Conservation (phyloP, 2,329 filamentous ascomycete species). For the Neopestalotiopsis sp. region DNA sequence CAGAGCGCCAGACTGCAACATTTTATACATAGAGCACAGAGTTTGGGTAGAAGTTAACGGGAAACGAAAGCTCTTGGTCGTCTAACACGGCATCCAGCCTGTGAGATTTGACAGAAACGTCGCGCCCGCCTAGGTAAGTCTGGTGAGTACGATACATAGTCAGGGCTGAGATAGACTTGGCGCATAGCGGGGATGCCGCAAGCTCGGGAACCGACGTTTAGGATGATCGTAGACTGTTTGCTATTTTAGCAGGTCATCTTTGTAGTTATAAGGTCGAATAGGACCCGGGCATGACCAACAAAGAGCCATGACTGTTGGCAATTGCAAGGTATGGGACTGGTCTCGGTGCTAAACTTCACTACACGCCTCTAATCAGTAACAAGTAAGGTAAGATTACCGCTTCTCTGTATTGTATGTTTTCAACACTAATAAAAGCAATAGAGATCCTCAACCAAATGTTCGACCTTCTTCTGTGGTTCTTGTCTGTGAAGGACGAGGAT, state of each 20-base stretch:
- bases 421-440: not conserved
- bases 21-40: not conserved
- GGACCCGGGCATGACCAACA: not conserved
- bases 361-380: not conserved
- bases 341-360: not conserved
- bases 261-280: not conserved
- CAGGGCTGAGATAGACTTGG: not conserved
- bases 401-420: not conserved
- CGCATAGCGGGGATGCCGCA: not conserved
- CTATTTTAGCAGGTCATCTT: not conserved
- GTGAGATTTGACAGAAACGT: not conserved
- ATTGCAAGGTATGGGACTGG: not conserved
- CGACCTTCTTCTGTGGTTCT: not conserved
- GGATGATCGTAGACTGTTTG: not conserved
- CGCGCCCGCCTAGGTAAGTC: not conserved
- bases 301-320: not conserved
- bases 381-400: not conserved
- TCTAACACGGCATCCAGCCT: not conserved
- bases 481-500: not conserved
- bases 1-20: not conserved
- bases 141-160: not conserved
- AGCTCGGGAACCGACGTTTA: not conserved
- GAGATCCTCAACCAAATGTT: not conserved
- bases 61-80: not conserved
- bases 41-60: not conserved